These are phyloP conservation scores for Nakazawaea pomicola DNA, from an alignment of 805 yeast genomes.

Conservation along the genomic window DNA sequence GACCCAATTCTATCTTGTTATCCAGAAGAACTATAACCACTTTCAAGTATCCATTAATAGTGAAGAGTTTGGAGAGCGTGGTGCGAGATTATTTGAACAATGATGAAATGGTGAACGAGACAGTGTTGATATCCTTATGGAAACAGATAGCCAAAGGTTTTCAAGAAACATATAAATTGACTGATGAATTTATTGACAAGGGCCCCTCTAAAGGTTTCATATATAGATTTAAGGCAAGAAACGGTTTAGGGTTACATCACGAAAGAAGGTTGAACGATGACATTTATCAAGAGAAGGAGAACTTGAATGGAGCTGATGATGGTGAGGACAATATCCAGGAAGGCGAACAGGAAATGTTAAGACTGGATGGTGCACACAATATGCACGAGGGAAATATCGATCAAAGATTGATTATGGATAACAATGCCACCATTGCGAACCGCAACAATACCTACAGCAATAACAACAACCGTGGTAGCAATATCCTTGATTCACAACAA, in stretches of 20 bases:
- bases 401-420: no score
- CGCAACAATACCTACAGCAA: not conserved
- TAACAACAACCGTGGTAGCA: not conserved
- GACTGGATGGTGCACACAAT: no score
- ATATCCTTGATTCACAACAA: no score
- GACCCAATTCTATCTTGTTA: not conserved
- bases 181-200: slow-evolving; percentile 2
- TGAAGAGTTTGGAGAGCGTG: slow-evolving; percentile 4
- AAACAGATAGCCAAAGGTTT: not conserved
- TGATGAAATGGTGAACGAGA: slow-evolving; percentile 3
- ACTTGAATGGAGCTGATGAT: not conserved
- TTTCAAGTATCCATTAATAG: slow-evolving; percentile 11
- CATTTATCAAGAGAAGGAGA: slow-evolving; percentile 1
- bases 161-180: slow-evolving; percentile 2
- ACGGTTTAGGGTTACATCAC: slow-evolving; percentile 8
- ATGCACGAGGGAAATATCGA: no score
- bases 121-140: slow-evolving; percentile 3
- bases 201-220: slow-evolving; percentile 12
- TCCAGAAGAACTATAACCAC: not conserved
- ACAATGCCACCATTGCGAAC: no score
- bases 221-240: slow-evolving; percentile 8
- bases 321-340: not conserved
- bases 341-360: not conserved
- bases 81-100: not conserved
- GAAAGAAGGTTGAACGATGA: slow-evolving; percentile 1